A percentile compares a stretch with the other conserved stretches of the same genome.
Conservation (phyloP, 140 eudicot species). For the Anethum foeniculum region DNA sequence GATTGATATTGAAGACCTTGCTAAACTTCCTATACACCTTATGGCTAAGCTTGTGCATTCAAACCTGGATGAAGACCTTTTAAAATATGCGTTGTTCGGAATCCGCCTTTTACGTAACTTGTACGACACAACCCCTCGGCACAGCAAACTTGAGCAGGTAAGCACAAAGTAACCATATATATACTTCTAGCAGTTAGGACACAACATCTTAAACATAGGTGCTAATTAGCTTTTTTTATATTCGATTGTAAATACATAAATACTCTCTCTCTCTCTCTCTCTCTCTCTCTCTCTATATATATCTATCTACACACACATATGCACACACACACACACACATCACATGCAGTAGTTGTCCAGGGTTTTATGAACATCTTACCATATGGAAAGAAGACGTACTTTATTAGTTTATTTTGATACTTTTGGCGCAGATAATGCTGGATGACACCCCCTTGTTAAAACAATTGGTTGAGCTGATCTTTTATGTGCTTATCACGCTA, state of each 20-base stretch:
- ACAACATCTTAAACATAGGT: neutral
- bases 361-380: neutral
- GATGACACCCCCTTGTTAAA: conserved; percentile 77
- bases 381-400: neutral
- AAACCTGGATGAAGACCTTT: conserved; percentile 48
- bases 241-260: neutral
- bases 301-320: no score
- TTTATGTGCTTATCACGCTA: conserved; percentile 48
- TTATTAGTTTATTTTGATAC: conserved; percentile 12
- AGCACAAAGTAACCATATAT: neutral
- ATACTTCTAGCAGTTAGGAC: neutral
- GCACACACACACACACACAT: neutral
- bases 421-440: conserved; percentile 61
- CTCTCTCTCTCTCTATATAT: neutral
- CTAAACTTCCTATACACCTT: conserved; percentile 59
- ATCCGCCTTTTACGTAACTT: conserved; percentile 57
- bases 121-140: conserved; percentile 70
- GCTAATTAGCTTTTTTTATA: neutral
- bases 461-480: conserved; percentile 71
- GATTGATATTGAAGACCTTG: conserved; percentile 68
- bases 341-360: neutral
- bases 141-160: conserved; percentile 77
- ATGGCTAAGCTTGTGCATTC: conserved; percentile 51
- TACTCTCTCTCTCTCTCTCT: neutral
- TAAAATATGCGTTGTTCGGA: conserved; percentile 68